Conservation (phyloP, 139 green algal species). For the Chlamydomonas sp. region DNA sequence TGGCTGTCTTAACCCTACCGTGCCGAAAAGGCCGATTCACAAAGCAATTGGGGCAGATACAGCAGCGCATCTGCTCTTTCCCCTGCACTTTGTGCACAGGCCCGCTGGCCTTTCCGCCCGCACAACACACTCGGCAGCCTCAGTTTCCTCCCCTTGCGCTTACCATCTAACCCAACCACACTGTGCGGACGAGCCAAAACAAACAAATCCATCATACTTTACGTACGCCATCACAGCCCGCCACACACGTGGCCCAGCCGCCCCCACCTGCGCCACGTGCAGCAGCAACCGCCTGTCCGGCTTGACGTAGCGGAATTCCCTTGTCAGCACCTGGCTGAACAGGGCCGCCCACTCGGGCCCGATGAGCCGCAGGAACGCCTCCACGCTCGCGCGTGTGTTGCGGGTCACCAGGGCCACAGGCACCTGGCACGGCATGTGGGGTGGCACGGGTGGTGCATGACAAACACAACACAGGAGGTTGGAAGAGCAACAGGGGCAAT, state of each 20-base stretch:
- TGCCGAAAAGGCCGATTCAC: too few relatives aligned
- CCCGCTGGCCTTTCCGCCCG: too few relatives aligned
- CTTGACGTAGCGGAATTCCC: conserved; percentile 77
- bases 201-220: neutral
- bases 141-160: too few relatives aligned
- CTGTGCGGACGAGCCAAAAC: neutral
- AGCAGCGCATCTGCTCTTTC: too few relatives aligned
- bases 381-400: conserved; percentile 70
- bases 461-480: neutral
- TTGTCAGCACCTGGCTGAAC: conserved; percentile 71
- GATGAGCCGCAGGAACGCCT: conserved; percentile 67
- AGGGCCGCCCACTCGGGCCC: conserved; percentile 62
- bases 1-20: too few relatives aligned
- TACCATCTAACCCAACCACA: too few relatives aligned
- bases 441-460: neutral
- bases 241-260: neutral
- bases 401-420: conserved; percentile 75
- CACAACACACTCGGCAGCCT: too few relatives aligned
- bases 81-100: too few relatives aligned
- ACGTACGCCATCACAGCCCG: neutral
- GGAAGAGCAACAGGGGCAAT: neutral
- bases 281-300: conserved; percentile 74
- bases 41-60: too few relatives aligned
- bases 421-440: conserved; percentile 35
- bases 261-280: conserved; percentile 68